These are phyloP conservation scores for Aspergillus pseudoviridinutans DNA, from an alignment of 2,329 filamentous ascomycete genomes.

Conservation along the genomic window DNA sequence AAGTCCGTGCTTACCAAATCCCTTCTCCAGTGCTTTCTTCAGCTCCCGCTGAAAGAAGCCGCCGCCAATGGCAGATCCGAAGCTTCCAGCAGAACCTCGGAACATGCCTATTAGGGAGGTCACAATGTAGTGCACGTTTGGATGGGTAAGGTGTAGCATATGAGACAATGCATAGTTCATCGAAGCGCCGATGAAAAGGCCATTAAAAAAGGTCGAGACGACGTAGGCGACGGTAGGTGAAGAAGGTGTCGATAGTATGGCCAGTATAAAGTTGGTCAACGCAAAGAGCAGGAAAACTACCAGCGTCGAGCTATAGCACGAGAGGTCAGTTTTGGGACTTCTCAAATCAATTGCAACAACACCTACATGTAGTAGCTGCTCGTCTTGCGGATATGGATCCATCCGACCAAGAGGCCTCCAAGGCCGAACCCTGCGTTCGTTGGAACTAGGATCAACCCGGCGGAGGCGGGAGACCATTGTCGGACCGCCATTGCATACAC, in stretches of 20 bases:
- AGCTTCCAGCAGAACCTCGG: slow-evolving; percentile 74
- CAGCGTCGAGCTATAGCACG: slow-evolving; percentile 49
- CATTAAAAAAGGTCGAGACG: slow-evolving; percentile 63
- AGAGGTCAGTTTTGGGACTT: neutral
- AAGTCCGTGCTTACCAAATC: slow-evolving; percentile 49
- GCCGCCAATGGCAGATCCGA: slow-evolving; percentile 74
- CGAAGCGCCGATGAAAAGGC: slow-evolving; percentile 66
- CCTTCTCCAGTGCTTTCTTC: slow-evolving; percentile 50
- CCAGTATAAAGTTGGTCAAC: slow-evolving; percentile 55
- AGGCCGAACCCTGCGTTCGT: slow-evolving; percentile 76
- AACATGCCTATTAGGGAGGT: slow-evolving; percentile 75
- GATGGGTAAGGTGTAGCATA: slow-evolving; percentile 65
- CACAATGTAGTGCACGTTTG: slow-evolving; percentile 67
- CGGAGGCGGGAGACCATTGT: slow-evolving; percentile 63
- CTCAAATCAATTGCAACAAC: neutral
- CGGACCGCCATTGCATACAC: slow-evolving; percentile 75
- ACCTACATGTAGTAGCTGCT: slow-evolving; percentile 66
- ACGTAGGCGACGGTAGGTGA: slow-evolving; percentile 55
- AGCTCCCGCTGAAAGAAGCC: slow-evolving; percentile 68
- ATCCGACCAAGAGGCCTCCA: slow-evolving; percentile 69
- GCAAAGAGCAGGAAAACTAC: slow-evolving; percentile 61
- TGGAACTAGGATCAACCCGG: slow-evolving; percentile 73
- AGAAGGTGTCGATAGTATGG: slow-evolving; percentile 51
- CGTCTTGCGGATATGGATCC: slow-evolving; percentile 67
- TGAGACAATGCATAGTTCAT: slow-evolving; percentile 82